Conservation (phyloP, 257 asterid genomes). For the Primulina huaijiensis region DNA sequence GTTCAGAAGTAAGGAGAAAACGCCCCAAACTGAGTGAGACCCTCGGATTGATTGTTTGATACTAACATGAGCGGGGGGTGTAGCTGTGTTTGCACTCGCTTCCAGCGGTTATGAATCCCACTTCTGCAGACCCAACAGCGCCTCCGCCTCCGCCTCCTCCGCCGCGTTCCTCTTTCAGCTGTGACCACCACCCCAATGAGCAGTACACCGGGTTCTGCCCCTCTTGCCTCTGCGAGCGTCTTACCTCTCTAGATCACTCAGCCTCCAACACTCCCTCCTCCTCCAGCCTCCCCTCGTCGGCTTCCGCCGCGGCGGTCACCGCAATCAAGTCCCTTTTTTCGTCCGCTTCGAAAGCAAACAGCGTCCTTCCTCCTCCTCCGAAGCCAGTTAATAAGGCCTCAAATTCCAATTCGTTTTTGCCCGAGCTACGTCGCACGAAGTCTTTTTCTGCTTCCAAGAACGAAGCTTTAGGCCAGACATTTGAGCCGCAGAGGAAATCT, state of each 20-base stretch:
- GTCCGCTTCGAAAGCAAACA: constrained; percentile 26
- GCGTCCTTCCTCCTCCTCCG: constrained; percentile 39
- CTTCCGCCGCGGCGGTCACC: constrained; percentile 61
- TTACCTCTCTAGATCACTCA: constrained; percentile 63
- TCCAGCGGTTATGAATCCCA: constrained; percentile 73
- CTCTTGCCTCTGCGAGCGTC: constrained; percentile 88
- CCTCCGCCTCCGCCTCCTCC: constrained; percentile 91
- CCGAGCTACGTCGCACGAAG: constrained; percentile 80
- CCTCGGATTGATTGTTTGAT: background rate
- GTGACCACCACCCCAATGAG: constrained; percentile 83
- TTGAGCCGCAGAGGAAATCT: constrained; percentile 86
- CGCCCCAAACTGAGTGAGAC: background rate
- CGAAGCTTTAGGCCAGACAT: constrained; percentile 56
- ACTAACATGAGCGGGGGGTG: constrained; percentile 44
- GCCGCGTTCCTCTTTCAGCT: constrained; percentile 82
- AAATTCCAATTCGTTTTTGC: constrained; percentile 48
- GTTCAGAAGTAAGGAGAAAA: background rate
- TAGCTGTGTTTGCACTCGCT: constrained; percentile 29
- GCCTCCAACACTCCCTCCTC: constrained; percentile 63
- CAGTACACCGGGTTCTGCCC: constrained; percentile 83
- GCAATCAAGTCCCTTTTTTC: constrained; percentile 52
- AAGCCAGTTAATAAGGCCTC: constrained; percentile 32
- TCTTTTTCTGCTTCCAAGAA: constrained; percentile 84
- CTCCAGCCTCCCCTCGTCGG: constrained; percentile 74
- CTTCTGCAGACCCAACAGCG: constrained; percentile 65